Conservation (phyloP, 1,284 basidiomycete genomes). For the Melanopsichium pennsylvanicum region DNA sequence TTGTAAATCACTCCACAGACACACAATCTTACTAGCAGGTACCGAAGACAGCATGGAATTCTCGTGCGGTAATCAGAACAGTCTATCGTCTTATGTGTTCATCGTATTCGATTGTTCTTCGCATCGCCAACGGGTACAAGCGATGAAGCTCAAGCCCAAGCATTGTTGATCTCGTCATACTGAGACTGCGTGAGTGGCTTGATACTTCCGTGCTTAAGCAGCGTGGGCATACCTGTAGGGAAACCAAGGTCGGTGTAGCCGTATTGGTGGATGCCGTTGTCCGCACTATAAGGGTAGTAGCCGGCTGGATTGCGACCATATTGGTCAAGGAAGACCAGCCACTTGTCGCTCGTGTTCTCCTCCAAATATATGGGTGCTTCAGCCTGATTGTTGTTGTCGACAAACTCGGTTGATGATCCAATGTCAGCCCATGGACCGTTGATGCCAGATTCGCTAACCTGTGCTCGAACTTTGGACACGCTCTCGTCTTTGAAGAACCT, state of each 20-base stretch:
- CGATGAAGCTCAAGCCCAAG: slow-evolving; percentile 3
- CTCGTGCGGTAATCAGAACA: too few species aligned
- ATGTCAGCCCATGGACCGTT: slow-evolving; percentile 20
- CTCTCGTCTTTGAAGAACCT: slow-evolving; percentile 34
- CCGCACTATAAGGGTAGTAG: slow-evolving; percentile 20
- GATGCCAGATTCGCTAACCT: slow-evolving; percentile 21
- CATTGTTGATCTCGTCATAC: slow-evolving; percentile 29
- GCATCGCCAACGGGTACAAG: too few species aligned
- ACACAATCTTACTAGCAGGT: too few species aligned
- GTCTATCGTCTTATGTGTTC: too few species aligned
- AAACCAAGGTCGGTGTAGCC: slow-evolving; percentile 32
- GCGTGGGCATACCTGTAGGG: slow-evolving; percentile 25
- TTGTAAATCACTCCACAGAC: too few species aligned
- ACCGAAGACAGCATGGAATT: too few species aligned
- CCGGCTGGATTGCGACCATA: slow-evolving; percentile 25
- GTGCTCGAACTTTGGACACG: slow-evolving; percentile 21
- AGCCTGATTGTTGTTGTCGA: slow-evolving; percentile 26
- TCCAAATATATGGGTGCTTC: slow-evolving; percentile 25
- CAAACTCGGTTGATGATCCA: slow-evolving; percentile 4
- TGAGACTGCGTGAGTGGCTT: slow-evolving; percentile 37
- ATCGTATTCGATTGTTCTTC: too few species aligned
- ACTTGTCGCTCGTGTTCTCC: slow-evolving; percentile 14
- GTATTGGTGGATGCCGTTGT: slow-evolving; percentile 22
- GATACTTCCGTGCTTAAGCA: slow-evolving; percentile 36
- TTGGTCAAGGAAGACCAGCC: slow-evolving; percentile 26